phyloP scores from a whole-genome alignment of 75 land plant species.

The Pseudotsuga menziesii region DNA sequence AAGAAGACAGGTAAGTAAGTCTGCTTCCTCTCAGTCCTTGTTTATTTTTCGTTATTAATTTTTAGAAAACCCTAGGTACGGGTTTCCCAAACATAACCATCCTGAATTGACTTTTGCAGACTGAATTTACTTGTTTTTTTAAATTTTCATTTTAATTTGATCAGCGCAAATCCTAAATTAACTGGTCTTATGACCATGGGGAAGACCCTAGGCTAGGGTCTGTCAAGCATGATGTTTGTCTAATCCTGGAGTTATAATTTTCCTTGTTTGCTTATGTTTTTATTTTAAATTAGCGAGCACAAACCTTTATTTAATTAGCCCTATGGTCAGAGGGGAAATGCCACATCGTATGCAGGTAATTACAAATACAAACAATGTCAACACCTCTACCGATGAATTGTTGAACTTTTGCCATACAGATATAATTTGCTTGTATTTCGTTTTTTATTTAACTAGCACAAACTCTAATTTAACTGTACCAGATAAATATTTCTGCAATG shows the following conservation, averaged over 20 bases:
- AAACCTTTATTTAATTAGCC: neutral
- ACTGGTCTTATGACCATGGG: neutral
- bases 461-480: too few species aligned
- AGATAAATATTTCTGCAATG: too few species aligned
- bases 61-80: neutral
- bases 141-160: neutral
- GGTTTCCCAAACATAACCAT: neutral
- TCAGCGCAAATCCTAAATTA: neutral
- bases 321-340: neutral
- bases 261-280: neutral
- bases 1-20: slow-evolving; percentile 62
- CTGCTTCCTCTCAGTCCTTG: neutral
- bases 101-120: neutral
- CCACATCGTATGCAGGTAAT: neutral
- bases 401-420: too few species aligned
- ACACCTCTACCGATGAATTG: neutral
- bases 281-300: neutral
- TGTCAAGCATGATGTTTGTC: neutral
- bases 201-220: neutral
- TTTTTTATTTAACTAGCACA: too few species aligned
- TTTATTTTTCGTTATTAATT: neutral
- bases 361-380: neutral
- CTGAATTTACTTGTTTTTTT: neutral
- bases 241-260: neutral
- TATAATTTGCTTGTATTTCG: too few species aligned